Base-by-base conservation (phyloP, 352 stramenopile species). In the Pythium plurisporium region DNA sequence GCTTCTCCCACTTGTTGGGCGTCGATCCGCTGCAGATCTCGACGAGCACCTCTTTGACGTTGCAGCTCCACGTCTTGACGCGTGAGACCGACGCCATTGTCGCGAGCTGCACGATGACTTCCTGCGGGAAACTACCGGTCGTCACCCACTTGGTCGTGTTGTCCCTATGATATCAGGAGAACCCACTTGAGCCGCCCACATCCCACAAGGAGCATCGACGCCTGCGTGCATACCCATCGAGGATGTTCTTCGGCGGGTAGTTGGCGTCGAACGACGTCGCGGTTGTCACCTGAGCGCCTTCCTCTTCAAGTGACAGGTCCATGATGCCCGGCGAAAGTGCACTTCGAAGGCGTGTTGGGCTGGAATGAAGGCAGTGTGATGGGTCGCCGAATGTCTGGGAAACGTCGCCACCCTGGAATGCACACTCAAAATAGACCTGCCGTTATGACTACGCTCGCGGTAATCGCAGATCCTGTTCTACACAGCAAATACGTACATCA, bases 221-320 rank as follows among this genome's bases (percentile, higher is more conserved):
- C 19, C 34, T 44, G 11, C 31, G 17, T 37, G 5, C 65, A 19
- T 59, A 94, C 84, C 80, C 84, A 46, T 94, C 81, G 47, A 91
- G 69, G 43, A 94, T 83, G 69, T 90, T 92, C 50, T 74, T 71
- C 7, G 84, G 82, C 10, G 81, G 79, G 48, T 74, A 89, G 30
- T 71, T 79, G 5, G 70, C 56, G 55, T 92, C 80, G 46, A 87
- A 92, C 9, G 82, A 92, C 29, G 82, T 90, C 57, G 86, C 80
- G 0, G 78, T 77, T 12, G 79, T 89, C 70, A 94, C 78, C 64
- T 92, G 79, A 30, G 84, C 80, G 22, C 82, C 84, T 64, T 91
- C 82, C 65, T 89, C 82, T 20, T 94, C 84, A 31, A 91, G 67
- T 22, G 80, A 83, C 53, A 94, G 62, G 54, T 94, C 82, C 84